Evolutionary conservation across 306 rosid genomes (phyloP).

Genomic region (Mimosa pudica): DNA sequence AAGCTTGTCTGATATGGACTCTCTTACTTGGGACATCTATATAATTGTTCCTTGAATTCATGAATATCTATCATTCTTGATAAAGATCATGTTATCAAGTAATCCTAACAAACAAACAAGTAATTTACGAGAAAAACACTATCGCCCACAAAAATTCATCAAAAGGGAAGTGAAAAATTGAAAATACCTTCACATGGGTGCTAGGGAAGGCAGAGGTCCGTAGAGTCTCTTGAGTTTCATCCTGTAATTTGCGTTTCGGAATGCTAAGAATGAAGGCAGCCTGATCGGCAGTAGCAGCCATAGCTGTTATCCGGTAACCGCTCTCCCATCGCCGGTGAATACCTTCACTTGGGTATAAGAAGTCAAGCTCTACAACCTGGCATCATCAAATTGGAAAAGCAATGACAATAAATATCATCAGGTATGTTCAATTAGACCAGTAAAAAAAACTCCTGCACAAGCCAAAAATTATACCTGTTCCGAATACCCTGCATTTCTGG

Average conservation of each 20-base stretch:
- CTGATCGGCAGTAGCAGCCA: constrained; percentile 95
- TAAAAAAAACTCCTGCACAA: neutral
- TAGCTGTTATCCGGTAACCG: constrained; percentile 84
- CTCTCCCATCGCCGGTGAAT: constrained; percentile 89
- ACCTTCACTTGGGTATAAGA: constrained; percentile 93
- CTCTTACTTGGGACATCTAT: too few relatives aligned
- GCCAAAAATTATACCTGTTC: constrained; percentile 66
- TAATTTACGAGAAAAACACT: neutral
- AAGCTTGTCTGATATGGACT: too few relatives aligned
- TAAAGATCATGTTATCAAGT: too few relatives aligned
- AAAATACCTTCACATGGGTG: constrained; percentile 85
- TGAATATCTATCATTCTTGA: neutral
- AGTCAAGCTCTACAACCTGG: constrained; percentile 95
- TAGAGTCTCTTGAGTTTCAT: constrained; percentile 89
- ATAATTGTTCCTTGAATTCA: too few relatives aligned
- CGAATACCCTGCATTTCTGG: constrained; percentile 90
- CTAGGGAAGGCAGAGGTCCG: constrained; percentile 96
- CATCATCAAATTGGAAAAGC: constrained; percentile 27
- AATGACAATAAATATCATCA: constrained; percentile 7
- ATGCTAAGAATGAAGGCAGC: constrained; percentile 93
- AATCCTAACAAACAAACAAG: too few relatives aligned
- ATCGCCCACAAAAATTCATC: neutral
- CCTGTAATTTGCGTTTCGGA: constrained; percentile 83
- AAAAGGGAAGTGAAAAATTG: constrained; percentile 14
- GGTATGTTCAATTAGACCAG: neutral